Evolutionary conservation across 768 basidiomycete genomes (phyloP).

Genomic region (Phaeotremella skinneri): DNA sequence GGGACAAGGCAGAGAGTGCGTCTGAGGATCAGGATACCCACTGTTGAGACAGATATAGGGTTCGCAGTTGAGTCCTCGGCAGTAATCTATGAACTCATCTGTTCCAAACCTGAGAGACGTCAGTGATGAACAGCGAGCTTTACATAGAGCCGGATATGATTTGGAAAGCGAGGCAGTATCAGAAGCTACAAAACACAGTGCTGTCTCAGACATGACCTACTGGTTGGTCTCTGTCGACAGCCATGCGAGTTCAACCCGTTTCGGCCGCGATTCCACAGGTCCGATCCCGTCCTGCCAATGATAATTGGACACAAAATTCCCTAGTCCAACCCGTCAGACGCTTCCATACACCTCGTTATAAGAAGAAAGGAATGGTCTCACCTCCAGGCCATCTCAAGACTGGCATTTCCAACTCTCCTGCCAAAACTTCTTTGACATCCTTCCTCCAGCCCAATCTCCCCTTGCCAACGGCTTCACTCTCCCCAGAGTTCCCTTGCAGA

Average conservation of each 20-base stretch:
- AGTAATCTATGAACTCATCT: slow-evolving; percentile 61
- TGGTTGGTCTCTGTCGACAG: slow-evolving; percentile 62
- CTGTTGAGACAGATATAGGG: slow-evolving; percentile 64
- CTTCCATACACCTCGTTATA: slow-evolving; percentile 35
- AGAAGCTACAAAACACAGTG: too few relatives aligned
- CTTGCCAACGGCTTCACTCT: slow-evolving; percentile 50
- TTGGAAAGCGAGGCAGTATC: too few relatives aligned
- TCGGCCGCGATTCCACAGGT: slow-evolving; percentile 57
- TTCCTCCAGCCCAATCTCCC: slow-evolving; percentile 57
- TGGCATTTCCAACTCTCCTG: slow-evolving; percentile 56
- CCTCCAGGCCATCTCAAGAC: slow-evolving; percentile 61
- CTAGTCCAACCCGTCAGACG: slow-evolving; percentile 51
- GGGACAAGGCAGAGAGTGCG: not conserved
- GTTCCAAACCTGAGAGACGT: slow-evolving; percentile 56
- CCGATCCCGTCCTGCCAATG: slow-evolving; percentile 64
- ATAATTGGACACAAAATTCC: slow-evolving; percentile 61
- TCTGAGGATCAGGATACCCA: slow-evolving; percentile 17
- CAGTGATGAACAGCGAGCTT: not conserved
- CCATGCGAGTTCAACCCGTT: slow-evolving; percentile 64
- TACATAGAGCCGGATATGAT: too few relatives aligned
- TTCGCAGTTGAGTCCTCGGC: slow-evolving; percentile 57
- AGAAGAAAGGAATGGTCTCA: slow-evolving; percentile 37
- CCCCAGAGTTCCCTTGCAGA: too few relatives aligned
- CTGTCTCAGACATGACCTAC: slow-evolving; percentile 16
- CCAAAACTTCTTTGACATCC: slow-evolving; percentile 57